These are phyloP conservation scores for Bondarzewia mesenterica DNA, from an alignment of 1,284 basidiomycete genomes.

Conservation along the genomic window DNA sequence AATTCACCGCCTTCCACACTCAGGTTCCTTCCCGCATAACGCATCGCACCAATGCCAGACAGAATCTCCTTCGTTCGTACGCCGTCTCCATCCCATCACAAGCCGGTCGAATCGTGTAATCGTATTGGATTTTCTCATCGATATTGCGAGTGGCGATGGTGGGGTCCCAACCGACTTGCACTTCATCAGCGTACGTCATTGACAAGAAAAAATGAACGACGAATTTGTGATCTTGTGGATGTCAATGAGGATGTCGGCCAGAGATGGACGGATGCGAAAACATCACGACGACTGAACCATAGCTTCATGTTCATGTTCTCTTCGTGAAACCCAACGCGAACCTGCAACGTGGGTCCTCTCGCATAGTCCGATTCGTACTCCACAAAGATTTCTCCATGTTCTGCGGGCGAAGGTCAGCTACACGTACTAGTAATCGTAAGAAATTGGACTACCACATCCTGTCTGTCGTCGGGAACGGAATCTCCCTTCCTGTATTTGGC, in stretches of 20 bases:
- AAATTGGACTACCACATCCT: too few relatives aligned
- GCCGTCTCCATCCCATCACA: too few relatives aligned
- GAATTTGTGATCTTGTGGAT: neutral
- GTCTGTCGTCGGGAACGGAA: too few relatives aligned
- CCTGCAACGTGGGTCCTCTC: neutral
- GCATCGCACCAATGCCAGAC: too few relatives aligned
- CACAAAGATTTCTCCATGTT: neutral
- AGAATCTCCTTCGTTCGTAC: too few relatives aligned
- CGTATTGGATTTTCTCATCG: too few relatives aligned
- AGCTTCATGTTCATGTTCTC: neutral
- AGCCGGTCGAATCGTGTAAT: too few relatives aligned
- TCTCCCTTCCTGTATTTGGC: too few relatives aligned
- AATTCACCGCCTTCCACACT: too few relatives aligned
- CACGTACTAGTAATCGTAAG: too few relatives aligned
- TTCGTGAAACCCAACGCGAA: neutral
- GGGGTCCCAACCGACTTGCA: neutral
- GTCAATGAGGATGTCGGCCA: neutral
- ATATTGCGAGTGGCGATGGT: neutral
- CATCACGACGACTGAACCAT: neutral
- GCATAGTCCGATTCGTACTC: neutral
- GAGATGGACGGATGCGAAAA: neutral
- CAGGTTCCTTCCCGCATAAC: too few relatives aligned
- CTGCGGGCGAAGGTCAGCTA: too few relatives aligned
- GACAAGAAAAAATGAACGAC: neutral
- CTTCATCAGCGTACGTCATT: neutral